Percentiles rank a stretch among this genome's conserved stretches.
Evolutionary conservation across 2,329 filamentous ascomycete genomes (phyloP).

Genomic region (Hypocrella siamensis): DNA sequence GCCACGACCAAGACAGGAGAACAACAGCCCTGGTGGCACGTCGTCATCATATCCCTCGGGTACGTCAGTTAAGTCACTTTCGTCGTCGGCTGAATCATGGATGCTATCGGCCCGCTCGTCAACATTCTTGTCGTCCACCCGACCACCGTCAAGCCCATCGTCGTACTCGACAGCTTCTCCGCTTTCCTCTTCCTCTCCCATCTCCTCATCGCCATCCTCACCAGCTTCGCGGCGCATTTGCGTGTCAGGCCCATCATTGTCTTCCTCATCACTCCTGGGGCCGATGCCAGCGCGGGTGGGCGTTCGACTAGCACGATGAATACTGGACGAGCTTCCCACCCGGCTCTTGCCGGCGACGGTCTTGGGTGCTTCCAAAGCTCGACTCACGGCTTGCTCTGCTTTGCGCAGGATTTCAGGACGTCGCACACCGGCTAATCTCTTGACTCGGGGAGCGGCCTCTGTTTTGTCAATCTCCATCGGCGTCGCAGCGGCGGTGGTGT

Average conservation of each 20-base stretch:
- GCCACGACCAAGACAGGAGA: constrained; percentile 27
- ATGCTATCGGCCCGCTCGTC: constrained; percentile 38
- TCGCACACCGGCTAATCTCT: constrained; percentile 27
- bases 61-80: constrained; percentile 54
- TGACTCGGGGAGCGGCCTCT: constrained; percentile 22
- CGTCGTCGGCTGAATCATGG: constrained; percentile 51
- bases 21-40: constrained; percentile 34
- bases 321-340: constrained; percentile 34
- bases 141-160: too few species aligned
- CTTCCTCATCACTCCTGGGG: constrained; percentile 22
- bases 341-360: constrained; percentile 27
- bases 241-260: constrained; percentile 23
- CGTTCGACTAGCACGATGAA: constrained; percentile 26
- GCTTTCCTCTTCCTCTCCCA: constrained; percentile 22
- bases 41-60: constrained; percentile 42
- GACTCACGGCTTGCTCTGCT: constrained; percentile 41
- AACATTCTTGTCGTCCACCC: constrained; percentile 13
- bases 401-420: constrained; percentile 44
- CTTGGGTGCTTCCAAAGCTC: constrained; percentile 33
- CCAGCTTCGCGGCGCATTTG: constrained; percentile 20
- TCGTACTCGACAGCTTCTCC: constrained; percentile 14
- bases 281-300: constrained; percentile 20
- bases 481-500: constrained; percentile 17
- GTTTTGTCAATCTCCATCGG: constrained; percentile 24
- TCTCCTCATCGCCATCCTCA: constrained; percentile 21